Evolutionary conservation across 768 basidiomycete genomes (phyloP).

Genomic region (Pulveroboletus sp.): DNA sequence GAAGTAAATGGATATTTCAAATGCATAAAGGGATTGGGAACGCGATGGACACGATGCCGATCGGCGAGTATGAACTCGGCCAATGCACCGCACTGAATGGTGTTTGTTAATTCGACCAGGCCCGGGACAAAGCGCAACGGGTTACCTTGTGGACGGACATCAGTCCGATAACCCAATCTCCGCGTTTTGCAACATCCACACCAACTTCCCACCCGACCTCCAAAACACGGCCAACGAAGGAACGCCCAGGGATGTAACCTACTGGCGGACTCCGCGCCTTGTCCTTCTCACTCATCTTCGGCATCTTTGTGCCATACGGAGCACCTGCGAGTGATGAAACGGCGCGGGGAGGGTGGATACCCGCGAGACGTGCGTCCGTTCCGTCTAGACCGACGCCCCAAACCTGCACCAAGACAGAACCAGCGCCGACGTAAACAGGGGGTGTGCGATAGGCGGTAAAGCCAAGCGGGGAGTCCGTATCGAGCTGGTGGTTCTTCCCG

Average conservation of each 20-base stretch:
- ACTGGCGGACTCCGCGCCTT: conserved; percentile 32
- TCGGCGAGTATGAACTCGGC: conserved; percentile 88
- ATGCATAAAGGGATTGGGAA: conserved; percentile 58
- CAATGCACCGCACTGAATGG: conserved; percentile 71
- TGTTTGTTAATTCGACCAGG: conserved; percentile 9
- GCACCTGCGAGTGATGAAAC: conserved; percentile 13
- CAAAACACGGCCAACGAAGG: conserved; percentile 80
- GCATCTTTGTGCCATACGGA: conserved; percentile 19
- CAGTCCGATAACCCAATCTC: conserved; percentile 87
- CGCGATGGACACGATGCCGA: conserved; percentile 69
- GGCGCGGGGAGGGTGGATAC: conserved; percentile 32
- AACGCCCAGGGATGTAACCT: conserved; percentile 84
- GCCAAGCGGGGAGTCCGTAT: conserved; percentile 42
- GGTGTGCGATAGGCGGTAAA: conserved; percentile 74
- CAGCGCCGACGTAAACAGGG: conserved; percentile 66
- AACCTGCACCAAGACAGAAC: conserved; percentile 79
- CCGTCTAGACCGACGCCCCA: conserved; percentile 86
- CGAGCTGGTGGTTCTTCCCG: conserved; percentile 3
- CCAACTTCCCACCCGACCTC: conserved; percentile 75
- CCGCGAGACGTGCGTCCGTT: conserved; percentile 66
- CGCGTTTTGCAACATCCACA: conserved; percentile 52
- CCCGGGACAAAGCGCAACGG: conserved; percentile 6
- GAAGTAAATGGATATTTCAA: conserved; percentile 23
- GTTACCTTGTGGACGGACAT: conserved; percentile 78
- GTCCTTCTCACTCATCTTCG: conserved; percentile 24